Percentiles rank a stretch among this genome's conserved stretches.
phyloP scores from a whole-genome alignment of 371 early-diverging fungal species.

The Mucor indicus region DNA sequence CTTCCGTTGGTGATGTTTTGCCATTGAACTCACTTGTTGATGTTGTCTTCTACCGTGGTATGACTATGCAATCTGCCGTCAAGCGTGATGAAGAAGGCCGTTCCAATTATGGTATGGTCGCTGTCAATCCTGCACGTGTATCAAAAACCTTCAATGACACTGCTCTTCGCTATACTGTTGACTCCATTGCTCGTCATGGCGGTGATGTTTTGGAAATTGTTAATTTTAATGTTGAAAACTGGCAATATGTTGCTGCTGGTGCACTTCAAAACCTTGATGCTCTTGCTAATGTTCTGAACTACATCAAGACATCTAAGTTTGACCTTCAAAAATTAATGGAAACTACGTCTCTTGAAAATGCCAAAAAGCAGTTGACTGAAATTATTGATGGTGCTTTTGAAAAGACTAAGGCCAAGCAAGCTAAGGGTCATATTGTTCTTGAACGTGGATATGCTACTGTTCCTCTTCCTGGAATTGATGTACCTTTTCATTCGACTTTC shows the following conservation, averaged over 20 bases:
- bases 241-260: conserved; percentile 94
- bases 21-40: conserved; percentile 85
- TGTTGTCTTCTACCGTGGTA: conserved; percentile 93
- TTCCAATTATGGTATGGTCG: conserved; percentile 92
- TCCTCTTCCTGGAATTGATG: conserved; percentile 90
- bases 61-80: conserved; percentile 94
- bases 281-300: conserved; percentile 77
- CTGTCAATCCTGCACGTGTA: conserved; percentile 89
- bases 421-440: conserved; percentile 61
- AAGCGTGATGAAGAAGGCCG: conserved; percentile 74
- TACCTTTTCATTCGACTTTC: conserved; percentile 95
- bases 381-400: conserved; percentile 74
- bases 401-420: conserved; percentile 63
- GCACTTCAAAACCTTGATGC: conserved; percentile 74
- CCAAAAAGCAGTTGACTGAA: conserved; percentile 73
- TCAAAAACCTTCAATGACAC: conserved; percentile 79
- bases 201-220: conserved; percentile 86
- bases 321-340: conserved; percentile 81
- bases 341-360: conserved; percentile 79
- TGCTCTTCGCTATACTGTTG: conserved; percentile 78
- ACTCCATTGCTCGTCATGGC: conserved; percentile 72
- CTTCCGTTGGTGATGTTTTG: conserved; percentile 86
- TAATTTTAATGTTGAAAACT: conserved; percentile 93
- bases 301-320: conserved; percentile 66
- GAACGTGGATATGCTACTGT: conserved; percentile 91